Base-by-base conservation (phyloP, 164 flowering plant genomes). In the Magnolia officinalis region DNA sequence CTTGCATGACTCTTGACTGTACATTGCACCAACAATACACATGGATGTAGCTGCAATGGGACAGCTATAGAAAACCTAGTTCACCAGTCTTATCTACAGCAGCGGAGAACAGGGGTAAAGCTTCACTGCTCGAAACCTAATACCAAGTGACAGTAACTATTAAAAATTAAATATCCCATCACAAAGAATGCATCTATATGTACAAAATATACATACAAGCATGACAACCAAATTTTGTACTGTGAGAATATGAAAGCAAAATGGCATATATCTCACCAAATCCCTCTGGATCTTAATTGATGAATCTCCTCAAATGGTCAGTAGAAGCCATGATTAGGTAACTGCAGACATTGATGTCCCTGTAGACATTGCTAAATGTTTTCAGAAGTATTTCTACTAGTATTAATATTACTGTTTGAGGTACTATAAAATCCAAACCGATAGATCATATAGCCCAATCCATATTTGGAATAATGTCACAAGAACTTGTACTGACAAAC, bases 221-320 rank as follows among this genome's bases (percentile, higher is more conserved):
- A 65, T 16, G 31, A 37, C 45, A 8, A 21, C 11, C 26, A 21
- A 65, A 65, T 2, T 29, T 8, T 67, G 20, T 8, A 37, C 11
- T 18, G 63, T 24, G 37, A 49, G 45, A 69, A 37, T 58, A 23
- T 23, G 23, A 51, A 7, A 23, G 58, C 16, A 63, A 50, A 50
- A 50, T 76, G 19, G n/a, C 16, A 50, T 20, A 29, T 8, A 70
- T 76, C 76, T 82, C 84, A 94, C 99, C 99, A 86, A 85, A 94
- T 77, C 98, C 99, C 76, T 90, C 97, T 20, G 95, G 88, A 84
- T 94, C 97, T 83, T 94, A 92, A 85, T 74, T 86, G 76, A 96
- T 92, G 82, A 89, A 90, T 85, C 87, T 87, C 79, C 92, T 90
- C 72, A 96, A 82, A 84, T 94, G 97, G 78, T 94, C 99, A 20